Conservation (phyloP, 2,329 filamentous ascomycete genomes). For the Fusarium bactridioides region DNA sequence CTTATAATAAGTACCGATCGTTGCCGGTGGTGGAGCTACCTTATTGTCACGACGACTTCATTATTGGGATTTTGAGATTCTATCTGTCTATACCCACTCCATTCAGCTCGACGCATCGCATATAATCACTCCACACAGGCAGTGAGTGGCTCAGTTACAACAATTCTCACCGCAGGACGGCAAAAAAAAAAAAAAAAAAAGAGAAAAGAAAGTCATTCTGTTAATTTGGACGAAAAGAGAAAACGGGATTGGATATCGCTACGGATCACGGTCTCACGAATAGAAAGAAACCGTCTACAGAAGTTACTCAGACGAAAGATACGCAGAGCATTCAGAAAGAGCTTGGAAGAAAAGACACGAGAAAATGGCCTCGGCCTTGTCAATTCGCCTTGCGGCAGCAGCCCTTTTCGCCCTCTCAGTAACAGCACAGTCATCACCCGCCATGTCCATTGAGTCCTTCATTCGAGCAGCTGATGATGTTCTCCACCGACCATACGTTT, state of each 20-base stretch:
- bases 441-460: constrained; percentile 14
- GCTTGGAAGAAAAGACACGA: not conserved
- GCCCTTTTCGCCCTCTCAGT: constrained; percentile 31
- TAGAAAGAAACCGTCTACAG: not conserved
- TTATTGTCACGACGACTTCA: not conserved
- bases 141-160: constrained; percentile 6
- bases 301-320: constrained; percentile 9
- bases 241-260: not conserved
- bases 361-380: constrained; percentile 34
- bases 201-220: not conserved
- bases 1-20: constrained; percentile 16
- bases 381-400: constrained; percentile 28
- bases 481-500: constrained; percentile 42
- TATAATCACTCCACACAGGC: constrained; percentile 1
- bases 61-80: constrained; percentile 22
- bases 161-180: constrained; percentile 34
- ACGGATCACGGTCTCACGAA: constrained; percentile 12
- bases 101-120: not conserved
- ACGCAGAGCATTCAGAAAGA: not conserved
- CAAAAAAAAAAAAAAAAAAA: not conserved
- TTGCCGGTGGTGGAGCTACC: constrained; percentile 13
- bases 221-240: not conserved
- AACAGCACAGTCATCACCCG: constrained; percentile 23
- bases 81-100: constrained; percentile 7
- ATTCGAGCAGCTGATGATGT: constrained; percentile 44